Evolutionary conservation across 2,329 filamentous ascomycete genomes (phyloP).

Genomic region (Thielaviopsis euricoi): DNA sequence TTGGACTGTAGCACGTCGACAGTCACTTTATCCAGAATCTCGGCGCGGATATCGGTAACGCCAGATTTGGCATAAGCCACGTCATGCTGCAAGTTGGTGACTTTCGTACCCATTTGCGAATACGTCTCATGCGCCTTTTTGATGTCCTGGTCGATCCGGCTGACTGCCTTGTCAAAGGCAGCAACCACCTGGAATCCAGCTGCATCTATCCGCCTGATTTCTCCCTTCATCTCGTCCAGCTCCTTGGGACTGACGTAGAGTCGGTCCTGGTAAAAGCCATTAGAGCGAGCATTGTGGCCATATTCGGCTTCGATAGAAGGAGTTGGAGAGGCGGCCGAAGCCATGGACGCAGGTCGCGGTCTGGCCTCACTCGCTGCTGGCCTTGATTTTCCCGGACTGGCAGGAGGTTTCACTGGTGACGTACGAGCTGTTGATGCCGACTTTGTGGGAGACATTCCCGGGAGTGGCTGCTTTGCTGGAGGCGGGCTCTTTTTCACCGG

Average conservation of each 20-base stretch:
- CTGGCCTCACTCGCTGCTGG: not conserved
- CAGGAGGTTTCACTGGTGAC: not conserved
- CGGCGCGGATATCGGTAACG: conserved; percentile 13
- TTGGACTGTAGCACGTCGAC: not conserved
- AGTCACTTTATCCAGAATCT: not conserved
- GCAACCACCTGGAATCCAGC: conserved; percentile 23
- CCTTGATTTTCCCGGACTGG: not conserved
- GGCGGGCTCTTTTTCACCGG: not conserved
- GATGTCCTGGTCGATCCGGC: conserved; percentile 21
- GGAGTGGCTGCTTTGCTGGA: not conserved
- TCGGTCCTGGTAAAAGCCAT: not conserved
- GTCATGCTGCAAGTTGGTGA: conserved; percentile 15
- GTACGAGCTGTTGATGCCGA: not conserved
- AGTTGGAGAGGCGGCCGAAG: not conserved
- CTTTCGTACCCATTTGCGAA: conserved; percentile 15
- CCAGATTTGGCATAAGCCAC: conserved; percentile 17
- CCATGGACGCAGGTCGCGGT: not conserved
- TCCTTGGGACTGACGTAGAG: conserved; percentile 1
- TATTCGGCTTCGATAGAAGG: not conserved
- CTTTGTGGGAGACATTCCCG: not conserved
- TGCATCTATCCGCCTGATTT: conserved; percentile 22
- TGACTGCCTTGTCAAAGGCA: conserved; percentile 21
- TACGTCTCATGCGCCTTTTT: conserved; percentile 19
- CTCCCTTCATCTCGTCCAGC: conserved; percentile 12
- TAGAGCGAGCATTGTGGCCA: not conserved